Evolutionary conservation across 495 filamentous ascomycete species (phyloP).

Genomic region (Penicillium crystallinum): DNA sequence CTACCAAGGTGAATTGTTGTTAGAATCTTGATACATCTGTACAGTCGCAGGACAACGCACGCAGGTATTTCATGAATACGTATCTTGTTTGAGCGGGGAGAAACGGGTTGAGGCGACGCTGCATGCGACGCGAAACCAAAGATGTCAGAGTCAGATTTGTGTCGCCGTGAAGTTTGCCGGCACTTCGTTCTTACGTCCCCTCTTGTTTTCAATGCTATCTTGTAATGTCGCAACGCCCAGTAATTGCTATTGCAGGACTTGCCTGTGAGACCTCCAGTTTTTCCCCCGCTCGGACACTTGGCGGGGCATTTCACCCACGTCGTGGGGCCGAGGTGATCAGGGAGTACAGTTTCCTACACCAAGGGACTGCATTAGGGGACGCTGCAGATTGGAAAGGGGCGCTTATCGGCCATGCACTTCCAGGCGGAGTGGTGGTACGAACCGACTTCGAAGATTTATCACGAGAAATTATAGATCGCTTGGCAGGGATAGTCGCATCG

Average conservation of each 20-base stretch:
- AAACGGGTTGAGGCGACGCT: no score
- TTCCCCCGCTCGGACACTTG: conserved; percentile 46
- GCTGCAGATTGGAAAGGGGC: conserved; percentile 47
- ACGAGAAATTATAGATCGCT: conserved; percentile 42
- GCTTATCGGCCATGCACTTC: conserved; percentile 51
- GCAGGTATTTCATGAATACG: no score
- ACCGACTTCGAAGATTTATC: conserved; percentile 45
- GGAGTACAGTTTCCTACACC: conserved; percentile 43
- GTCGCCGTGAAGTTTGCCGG: no score
- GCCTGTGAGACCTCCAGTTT: conserved; percentile 55
- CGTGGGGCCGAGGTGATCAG: conserved; percentile 43
- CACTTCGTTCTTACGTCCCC: no score
- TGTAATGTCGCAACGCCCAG: conserved; percentile 23
- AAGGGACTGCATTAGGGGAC: conserved; percentile 35
- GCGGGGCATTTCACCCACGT: conserved; percentile 48
- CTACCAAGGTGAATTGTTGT: no score
- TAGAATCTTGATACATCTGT: no score
- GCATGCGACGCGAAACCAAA: no score
- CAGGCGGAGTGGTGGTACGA: conserved; percentile 47
- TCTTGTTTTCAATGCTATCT: no score
- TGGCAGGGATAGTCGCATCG: conserved; percentile 29
- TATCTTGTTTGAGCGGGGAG: no score
- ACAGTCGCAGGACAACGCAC: no score
- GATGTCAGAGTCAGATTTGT: no score
- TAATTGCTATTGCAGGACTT: conserved; percentile 51